These are phyloP conservation scores for Sarocladium strictum DNA, from an alignment of 2,329 filamentous ascomycete species.

Conservation along the genomic window DNA sequence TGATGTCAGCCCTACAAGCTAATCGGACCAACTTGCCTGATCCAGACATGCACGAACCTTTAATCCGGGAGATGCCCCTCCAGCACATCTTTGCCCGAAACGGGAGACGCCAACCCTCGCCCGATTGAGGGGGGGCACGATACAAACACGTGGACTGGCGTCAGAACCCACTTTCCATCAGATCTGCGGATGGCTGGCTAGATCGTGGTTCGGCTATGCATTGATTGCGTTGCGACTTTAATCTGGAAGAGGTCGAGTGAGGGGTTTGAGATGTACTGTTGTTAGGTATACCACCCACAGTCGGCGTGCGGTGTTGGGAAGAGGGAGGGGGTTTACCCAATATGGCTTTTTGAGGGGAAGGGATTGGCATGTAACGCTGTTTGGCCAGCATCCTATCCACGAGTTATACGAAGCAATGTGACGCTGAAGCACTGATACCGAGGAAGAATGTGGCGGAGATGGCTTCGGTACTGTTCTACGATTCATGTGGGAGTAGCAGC, in stretches of 20 bases:
- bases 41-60: not conserved
- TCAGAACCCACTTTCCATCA: not conserved
- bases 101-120: not conserved
- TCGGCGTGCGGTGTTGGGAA: no score
- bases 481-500: no score
- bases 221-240: no score
- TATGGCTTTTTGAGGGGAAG: not conserved
- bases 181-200: no score
- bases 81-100: conserved; percentile 8
- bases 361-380: not conserved
- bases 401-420: no score
- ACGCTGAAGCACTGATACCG: no score
- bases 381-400: no score
- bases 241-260: no score
- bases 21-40: not conserved
- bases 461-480: no score
- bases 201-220: not conserved
- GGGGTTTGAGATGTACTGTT: no score
- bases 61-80: not conserved
- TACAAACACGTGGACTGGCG: not conserved
- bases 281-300: not conserved
- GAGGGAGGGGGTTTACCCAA: not conserved
- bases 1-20: conserved; percentile 2
- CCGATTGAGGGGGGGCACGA: not conserved
- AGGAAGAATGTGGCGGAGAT: no score